A percentile compares a stretch with the other conserved stretches of the same genome.
These are phyloP conservation scores for Clavispora asparagi DNA, from an alignment of 805 yeast species.

Conservation along the genomic window DNA sequence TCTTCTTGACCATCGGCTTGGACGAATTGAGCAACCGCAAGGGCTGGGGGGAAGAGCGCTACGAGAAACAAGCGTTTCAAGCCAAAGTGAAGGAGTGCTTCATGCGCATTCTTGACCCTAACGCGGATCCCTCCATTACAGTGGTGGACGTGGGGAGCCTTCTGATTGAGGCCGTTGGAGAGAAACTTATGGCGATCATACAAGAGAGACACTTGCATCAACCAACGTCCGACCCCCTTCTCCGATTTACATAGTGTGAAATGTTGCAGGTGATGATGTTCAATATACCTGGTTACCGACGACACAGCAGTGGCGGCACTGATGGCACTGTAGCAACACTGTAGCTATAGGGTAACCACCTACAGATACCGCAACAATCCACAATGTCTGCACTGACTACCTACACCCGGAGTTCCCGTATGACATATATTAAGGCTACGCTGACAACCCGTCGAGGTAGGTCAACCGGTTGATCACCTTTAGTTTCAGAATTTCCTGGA, in stretches of 20 bases:
- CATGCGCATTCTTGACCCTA: conserved; percentile 33
- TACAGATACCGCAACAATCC: too few relatives aligned
- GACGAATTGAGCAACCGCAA: conserved; percentile 46
- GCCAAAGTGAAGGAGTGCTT: conserved; percentile 61
- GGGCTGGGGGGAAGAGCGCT: conserved; percentile 93
- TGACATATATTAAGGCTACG: background rate
- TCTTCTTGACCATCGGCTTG: conserved; percentile 62
- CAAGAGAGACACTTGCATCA: conserved; percentile 2
- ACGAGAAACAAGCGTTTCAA: conserved; percentile 75
- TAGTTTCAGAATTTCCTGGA: conserved; percentile 77
- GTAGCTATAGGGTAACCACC: too few relatives aligned
- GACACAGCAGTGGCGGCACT: too few relatives aligned
- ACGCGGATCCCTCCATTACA: conserved; percentile 25
- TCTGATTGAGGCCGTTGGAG: conserved; percentile 50
- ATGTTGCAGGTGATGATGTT: too few relatives aligned
- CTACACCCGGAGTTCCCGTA: too few relatives aligned
- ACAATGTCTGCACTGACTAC: too few relatives aligned
- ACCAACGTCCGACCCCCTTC: conserved; percentile 1
- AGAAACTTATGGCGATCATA: conserved; percentile 37
- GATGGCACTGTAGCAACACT: too few relatives aligned
- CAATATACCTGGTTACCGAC: too few relatives aligned
- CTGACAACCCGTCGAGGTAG: conserved; percentile 45
- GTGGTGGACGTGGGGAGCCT: conserved; percentile 58
- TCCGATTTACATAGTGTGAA: background rate
- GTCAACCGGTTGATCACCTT: conserved; percentile 60